A percentile compares a stretch with the other conserved stretches of the same genome.
phyloP scores from a whole-genome alignment of 805 yeast genomes.

The Saturnispora dispora region DNA sequence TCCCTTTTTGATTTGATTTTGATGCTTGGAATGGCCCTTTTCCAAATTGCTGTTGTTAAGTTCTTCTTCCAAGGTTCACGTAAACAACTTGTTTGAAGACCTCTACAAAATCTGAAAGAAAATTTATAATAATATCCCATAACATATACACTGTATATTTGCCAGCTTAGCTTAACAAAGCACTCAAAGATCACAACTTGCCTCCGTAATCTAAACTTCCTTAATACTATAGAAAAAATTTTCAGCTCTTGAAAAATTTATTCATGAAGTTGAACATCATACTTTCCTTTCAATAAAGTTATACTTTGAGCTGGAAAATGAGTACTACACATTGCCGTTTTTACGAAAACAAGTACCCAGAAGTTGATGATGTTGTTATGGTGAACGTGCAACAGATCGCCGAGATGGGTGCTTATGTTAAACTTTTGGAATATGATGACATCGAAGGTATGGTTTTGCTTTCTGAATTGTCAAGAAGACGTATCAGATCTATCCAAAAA shows the following conservation, averaged over 20 bases:
- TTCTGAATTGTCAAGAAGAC: slow-evolving; percentile 95
- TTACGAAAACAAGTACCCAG: slow-evolving; percentile 97
- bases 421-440: slow-evolving; percentile 91
- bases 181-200: background rate
- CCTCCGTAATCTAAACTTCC: background rate
- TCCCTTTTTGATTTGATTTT: slow-evolving; percentile 56
- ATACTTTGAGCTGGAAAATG: slow-evolving; percentile 33
- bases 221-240: background rate
- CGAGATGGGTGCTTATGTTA: slow-evolving; percentile 99
- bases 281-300: background rate
- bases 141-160: background rate
- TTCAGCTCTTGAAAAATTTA: background rate
- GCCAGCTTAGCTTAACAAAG: background rate
- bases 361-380: slow-evolving; percentile 98
- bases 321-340: slow-evolving; percentile 88
- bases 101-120: background rate
- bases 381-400: slow-evolving; percentile 98
- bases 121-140: background rate
- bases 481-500: slow-evolving; percentile 96
- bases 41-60: slow-evolving; percentile 62
- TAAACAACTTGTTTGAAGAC: slow-evolving; percentile 46
- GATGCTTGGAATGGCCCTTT: slow-evolving; percentile 60
- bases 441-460: slow-evolving; percentile 97
- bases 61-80: slow-evolving; percentile 64
- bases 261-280: background rate